Percentiles rank a stretch among this genome's conserved stretches.
phyloP scores from a whole-genome alignment of 257 asterid species.

The Ilex asprella region DNA sequence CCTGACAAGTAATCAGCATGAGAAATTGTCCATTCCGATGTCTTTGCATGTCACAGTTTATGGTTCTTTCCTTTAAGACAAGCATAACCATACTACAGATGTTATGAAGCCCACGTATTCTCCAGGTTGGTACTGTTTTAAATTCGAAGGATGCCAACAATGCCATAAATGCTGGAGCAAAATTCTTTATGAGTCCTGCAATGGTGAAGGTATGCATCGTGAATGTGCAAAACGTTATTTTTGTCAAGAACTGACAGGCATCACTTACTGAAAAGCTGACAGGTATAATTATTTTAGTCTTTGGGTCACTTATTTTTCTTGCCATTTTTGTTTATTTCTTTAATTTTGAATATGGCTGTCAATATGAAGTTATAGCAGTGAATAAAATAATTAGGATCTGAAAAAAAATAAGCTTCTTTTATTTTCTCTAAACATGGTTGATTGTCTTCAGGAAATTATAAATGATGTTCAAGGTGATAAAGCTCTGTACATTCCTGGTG shows the following conservation, averaged over 20 bases:
- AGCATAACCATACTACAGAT: background rate
- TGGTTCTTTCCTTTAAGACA: background rate
- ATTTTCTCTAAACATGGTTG: conserved; percentile 9
- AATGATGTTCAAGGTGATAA: conserved; percentile 41
- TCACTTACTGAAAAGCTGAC: too few relatives aligned
- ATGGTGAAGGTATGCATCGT: conserved; percentile 47
- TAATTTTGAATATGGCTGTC: background rate
- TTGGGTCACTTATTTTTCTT: background rate
- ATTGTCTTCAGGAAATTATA: conserved; percentile 48
- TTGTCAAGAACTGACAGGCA: background rate
- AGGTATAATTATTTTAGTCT: background rate
- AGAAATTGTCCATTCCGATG: too few relatives aligned
- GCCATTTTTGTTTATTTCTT: background rate
- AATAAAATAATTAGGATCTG: background rate
- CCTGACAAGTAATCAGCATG: too few relatives aligned
- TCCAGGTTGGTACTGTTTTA: conserved; percentile 76
- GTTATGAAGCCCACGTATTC: background rate
- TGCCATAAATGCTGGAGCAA: conserved; percentile 63
- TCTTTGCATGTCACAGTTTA: too few relatives aligned
- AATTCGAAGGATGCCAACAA: conserved; percentile 40
- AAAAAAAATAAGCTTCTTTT: conserved; percentile 7
- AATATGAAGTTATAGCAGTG: background rate
- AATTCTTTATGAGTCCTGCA: conserved; percentile 83
- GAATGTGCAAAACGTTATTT: background rate
- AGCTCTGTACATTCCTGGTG: conserved; percentile 81